Evolutionary conservation across 345 rosid genomes (phyloP).

Genomic region (Populus ilicifolia): DNA sequence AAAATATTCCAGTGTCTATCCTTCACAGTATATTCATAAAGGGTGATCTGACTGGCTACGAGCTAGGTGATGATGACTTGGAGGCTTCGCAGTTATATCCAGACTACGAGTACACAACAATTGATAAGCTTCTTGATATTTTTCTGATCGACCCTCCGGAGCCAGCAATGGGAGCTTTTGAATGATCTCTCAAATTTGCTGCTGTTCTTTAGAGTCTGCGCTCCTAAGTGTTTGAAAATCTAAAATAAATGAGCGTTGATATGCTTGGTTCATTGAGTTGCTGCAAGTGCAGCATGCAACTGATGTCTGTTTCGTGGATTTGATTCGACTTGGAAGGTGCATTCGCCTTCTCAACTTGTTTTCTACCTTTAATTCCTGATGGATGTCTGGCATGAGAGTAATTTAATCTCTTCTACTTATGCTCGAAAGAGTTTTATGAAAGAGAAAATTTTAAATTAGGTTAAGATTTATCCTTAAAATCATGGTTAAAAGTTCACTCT

Average conservation of each 20-base stretch:
- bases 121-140: conserved; percentile 29
- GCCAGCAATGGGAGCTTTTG: conserved; percentile 20
- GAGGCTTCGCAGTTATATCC: conserved; percentile 20
- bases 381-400: too few relatives aligned
- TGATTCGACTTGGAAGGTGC: not conserved
- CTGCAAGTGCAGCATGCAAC: too few relatives aligned
- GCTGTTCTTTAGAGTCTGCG: too few relatives aligned
- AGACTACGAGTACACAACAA: conserved; percentile 13
- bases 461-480: too few relatives aligned
- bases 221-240: too few relatives aligned
- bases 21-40: not conserved
- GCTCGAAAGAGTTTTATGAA: too few relatives aligned
- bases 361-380: not conserved
- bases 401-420: too few relatives aligned
- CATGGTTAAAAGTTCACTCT: too few relatives aligned
- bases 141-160: conserved; percentile 22
- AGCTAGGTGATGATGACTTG: not conserved
- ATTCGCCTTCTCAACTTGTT: not conserved
- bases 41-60: not conserved
- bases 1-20: not conserved
- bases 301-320: not conserved
- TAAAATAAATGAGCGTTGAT: too few relatives aligned
- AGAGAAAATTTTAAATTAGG: too few relatives aligned
- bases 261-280: too few relatives aligned
- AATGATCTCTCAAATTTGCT: not conserved